These are phyloP conservation scores for Chrysanthemum lavandulifolium DNA, from an alignment of 129 eudicot species.

Conservation along the genomic window DNA sequence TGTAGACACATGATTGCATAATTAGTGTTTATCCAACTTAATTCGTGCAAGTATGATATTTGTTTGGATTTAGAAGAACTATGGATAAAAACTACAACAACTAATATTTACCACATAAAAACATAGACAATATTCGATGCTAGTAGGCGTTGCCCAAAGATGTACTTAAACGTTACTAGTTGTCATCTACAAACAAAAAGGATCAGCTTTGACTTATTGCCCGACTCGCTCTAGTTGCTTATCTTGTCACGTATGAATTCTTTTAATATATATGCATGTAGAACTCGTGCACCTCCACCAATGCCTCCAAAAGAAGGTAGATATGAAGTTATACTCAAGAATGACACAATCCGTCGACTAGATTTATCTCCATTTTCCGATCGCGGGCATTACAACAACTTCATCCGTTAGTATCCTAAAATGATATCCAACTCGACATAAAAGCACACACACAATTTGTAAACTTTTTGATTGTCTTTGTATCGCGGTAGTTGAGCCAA, in stretches of 20 bases:
- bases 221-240: not conserved
- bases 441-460: not conserved
- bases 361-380: slow-evolving; percentile 60
- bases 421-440: not conserved
- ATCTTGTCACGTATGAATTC: not conserved
- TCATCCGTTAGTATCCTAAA: slow-evolving; percentile 37
- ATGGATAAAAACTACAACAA: too few species aligned
- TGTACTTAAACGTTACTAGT: too few species aligned
- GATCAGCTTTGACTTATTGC: too few species aligned
- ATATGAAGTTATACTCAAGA: slow-evolving; percentile 67
- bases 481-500: slow-evolving; percentile 55
- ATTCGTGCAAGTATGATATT: too few species aligned
- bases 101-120: too few species aligned
- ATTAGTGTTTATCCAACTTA: too few species aligned
- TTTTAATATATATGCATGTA: slow-evolving; percentile 22
- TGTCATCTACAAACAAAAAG: too few species aligned
- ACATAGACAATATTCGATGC: too few species aligned
- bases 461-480: not conserved
- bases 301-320: slow-evolving; percentile 91
- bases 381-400: slow-evolving; percentile 51
- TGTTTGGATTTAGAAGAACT: too few species aligned
- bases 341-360: slow-evolving; percentile 49
- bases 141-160: too few species aligned
- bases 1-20: too few species aligned
- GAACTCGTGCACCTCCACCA: slow-evolving; percentile 62